phyloP scores from a whole-genome alignment of 164 flowering plant species.

The Vitis cinerea region DNA sequence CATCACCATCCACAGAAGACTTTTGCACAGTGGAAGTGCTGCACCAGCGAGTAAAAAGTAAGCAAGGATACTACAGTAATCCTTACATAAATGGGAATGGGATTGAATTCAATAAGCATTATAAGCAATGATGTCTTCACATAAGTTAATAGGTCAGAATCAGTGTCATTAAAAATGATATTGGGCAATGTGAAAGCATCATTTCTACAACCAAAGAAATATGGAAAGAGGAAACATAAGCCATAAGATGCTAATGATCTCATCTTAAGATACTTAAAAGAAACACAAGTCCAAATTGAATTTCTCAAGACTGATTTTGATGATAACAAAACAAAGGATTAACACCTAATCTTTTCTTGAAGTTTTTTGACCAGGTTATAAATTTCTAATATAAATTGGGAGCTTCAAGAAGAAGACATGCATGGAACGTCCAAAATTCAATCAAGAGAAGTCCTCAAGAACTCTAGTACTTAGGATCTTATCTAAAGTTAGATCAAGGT shows the following conservation, averaged over 20 bases:
- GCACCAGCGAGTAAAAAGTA: conserved; percentile 27
- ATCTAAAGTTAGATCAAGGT: no score
- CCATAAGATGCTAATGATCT: neutral
- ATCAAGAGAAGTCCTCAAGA: no score
- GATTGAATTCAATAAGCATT: neutral
- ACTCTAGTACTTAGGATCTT: no score
- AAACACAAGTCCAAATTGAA: neutral
- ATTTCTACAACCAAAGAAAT: neutral
- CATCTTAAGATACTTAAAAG: neutral
- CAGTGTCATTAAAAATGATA: neutral
- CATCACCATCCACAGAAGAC: conserved; percentile 17
- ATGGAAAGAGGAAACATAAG: no score
- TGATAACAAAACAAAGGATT: no score
- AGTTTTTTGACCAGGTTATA: no score
- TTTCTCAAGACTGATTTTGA: neutral
- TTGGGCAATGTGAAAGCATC: neutral
- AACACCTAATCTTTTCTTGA: no score
- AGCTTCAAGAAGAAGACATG: no score
- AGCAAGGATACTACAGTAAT: neutral
- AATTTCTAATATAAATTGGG: no score
- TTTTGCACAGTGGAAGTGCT: conserved; percentile 21
- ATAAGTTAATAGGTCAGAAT: neutral
- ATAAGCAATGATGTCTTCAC: neutral
- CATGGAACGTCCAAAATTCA: no score
- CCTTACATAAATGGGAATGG: no score